A percentile compares a stretch with the other conserved stretches of the same genome.
phyloP scores from a whole-genome alignment of 768 basidiomycete genomes.

The Filobasidium floriforme region DNA sequence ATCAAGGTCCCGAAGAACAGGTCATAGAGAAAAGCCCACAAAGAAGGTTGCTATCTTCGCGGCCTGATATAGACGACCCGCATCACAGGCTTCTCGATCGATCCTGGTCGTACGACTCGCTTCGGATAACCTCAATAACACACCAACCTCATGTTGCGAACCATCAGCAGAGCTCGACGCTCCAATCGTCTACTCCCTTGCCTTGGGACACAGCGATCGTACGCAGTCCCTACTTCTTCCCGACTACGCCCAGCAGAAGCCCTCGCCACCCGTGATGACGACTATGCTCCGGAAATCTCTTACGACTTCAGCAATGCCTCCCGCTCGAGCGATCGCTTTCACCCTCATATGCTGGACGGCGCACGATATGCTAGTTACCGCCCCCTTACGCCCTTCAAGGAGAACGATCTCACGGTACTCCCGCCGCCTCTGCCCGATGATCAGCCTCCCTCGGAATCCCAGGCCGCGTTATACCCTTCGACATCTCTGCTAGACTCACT shows the following conservation, averaged over 20 bases:
- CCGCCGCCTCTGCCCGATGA: constrained; percentile 5
- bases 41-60: no score
- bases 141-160: neutral
- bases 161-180: neutral
- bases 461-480: constrained; percentile 33
- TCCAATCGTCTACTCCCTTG: neutral
- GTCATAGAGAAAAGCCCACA: no score
- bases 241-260: neutral
- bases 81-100: neutral
- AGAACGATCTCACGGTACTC: neutral
- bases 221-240: neutral
- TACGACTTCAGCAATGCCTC: neutral
- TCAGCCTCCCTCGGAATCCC: constrained; percentile 23
- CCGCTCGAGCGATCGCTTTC: neutral
- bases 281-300: neutral
- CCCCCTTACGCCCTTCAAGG: neutral
- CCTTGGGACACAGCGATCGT: neutral
- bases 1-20: no score
- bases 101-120: neutral
- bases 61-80: no score
- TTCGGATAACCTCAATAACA: neutral
- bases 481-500: constrained; percentile 37
- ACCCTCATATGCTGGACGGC: neutral
- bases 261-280: constrained; percentile 1
- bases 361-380: neutral